Evolutionary conservation across 2,329 filamentous ascomycete genomes (phyloP).

Genomic region (Claviceps capensis): DNA sequence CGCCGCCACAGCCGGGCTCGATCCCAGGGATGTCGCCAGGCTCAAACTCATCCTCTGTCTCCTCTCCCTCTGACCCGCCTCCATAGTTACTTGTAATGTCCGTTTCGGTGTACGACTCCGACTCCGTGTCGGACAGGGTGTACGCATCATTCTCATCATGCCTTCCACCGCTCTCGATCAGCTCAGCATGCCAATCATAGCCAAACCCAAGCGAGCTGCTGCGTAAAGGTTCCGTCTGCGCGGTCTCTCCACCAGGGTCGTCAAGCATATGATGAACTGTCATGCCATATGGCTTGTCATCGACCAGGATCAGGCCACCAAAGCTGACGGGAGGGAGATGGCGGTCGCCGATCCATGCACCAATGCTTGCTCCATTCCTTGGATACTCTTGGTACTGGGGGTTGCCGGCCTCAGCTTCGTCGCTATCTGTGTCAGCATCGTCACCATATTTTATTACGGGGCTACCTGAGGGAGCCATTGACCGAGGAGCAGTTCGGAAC

Average conservation of each 20-base stretch:
- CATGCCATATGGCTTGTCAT: constrained; percentile 80
- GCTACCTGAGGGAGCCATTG: constrained; percentile 15
- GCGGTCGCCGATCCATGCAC: constrained; percentile 71
- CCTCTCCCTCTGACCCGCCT: constrained; percentile 30
- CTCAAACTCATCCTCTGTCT: constrained; percentile 42
- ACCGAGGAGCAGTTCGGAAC: constrained; percentile 15
- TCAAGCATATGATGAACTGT: constrained; percentile 96
- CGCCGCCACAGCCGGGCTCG: constrained; percentile 58
- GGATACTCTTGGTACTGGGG: constrained; percentile 67
- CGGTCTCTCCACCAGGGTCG: constrained; percentile 39
- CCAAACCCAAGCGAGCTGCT: constrained; percentile 25
- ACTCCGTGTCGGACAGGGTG: constrained; percentile 49
- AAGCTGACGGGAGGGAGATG: constrained; percentile 86
- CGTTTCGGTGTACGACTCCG: constrained; percentile 35
- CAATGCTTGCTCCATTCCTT: constrained; percentile 80
- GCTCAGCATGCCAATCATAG: constrained; percentile 30
- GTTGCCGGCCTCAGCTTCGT: constrained; percentile 41
- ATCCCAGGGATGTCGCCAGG: constrained; percentile 69
- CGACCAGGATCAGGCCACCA: constrained; percentile 74
- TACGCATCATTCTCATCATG: constrained; percentile 41
- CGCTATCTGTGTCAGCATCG: constrained; percentile 25
- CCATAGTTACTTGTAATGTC: constrained; percentile 39
- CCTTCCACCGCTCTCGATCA: constrained; percentile 25
- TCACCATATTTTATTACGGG: constrained; percentile 7
- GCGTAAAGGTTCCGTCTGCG: constrained; percentile 13